These are phyloP conservation scores for Candida insectorum DNA, from an alignment of 805 yeast species.

Conservation along the genomic window DNA sequence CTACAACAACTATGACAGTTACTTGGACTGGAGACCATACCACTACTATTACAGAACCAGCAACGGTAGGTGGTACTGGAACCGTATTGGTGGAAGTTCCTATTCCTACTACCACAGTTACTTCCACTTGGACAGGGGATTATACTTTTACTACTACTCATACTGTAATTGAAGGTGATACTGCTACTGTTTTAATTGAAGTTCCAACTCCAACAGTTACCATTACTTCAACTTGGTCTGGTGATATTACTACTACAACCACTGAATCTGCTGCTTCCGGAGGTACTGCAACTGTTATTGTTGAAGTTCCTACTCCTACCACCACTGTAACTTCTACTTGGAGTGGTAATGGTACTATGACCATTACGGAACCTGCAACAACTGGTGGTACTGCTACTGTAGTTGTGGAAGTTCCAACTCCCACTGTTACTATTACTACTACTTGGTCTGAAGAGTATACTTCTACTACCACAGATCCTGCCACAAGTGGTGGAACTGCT, in stretches of 20 bases:
- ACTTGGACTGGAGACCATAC: slow-evolving; percentile 7
- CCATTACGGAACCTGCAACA: slow-evolving; percentile 6
- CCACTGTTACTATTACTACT: slow-evolving; percentile 1
- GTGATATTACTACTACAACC: slow-evolving; percentile 10
- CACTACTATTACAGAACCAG: not conserved
- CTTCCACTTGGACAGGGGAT: slow-evolving; percentile 18
- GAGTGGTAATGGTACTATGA: slow-evolving; percentile 7
- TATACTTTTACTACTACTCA: slow-evolving; percentile 17
- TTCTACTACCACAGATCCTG: slow-evolving; percentile 11
- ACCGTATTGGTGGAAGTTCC: slow-evolving; percentile 12
- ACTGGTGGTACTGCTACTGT: not conserved
- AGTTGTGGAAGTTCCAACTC: not conserved
- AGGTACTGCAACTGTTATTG: slow-evolving; percentile 16
- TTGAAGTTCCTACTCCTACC: slow-evolving; percentile 12
- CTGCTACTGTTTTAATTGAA: slow-evolving; percentile 19
- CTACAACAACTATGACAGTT: slow-evolving; percentile 11
- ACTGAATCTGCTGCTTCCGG: slow-evolving; percentile 18
- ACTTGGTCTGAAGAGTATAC: slow-evolving; percentile 1
- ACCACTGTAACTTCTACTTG: slow-evolving; percentile 13
- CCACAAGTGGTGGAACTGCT: slow-evolving; percentile 9
- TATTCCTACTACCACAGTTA: slow-evolving; percentile 8
- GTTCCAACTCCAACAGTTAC: slow-evolving; percentile 18
- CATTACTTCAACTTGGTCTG: slow-evolving; percentile 12
- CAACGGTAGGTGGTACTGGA: slow-evolving; percentile 6
- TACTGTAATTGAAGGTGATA: slow-evolving; percentile 12